Base-by-base conservation (phyloP, 768 basidiomycete species). In the Naganishia friedmannii region DNA sequence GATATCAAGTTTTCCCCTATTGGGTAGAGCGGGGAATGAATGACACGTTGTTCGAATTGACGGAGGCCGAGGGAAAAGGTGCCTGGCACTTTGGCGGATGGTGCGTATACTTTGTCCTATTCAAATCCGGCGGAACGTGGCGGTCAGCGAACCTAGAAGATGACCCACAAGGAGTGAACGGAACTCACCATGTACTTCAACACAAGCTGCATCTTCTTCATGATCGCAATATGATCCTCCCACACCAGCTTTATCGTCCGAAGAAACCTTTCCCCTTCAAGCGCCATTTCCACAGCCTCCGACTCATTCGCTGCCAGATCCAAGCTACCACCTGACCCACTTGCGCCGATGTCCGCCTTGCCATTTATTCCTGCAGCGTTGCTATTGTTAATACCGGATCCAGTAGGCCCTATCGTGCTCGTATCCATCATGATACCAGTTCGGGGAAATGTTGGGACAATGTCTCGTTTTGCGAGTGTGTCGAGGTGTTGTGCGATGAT, bases 141-240 rank as follows among this genome's bases (percentile, higher is more conserved):
- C 26, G 6, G 26, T 37, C 17, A 51, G 34, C 34, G 26, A 6
- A 45, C 51, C 17, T 34, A 23, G 42, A 21, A 39, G 28, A 48
- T 0, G 23, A 46, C 26, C 29, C n/a, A 19, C 19, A n/a, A n/a
- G 34, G 39, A 60, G 28, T 15, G 53, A 53, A 12, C 32, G 37
- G 57, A 46, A 82, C 86, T 68, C 75, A 96, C 96, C 93, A 99
- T 96, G 78, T 99, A 99, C 77, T 91, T 92, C 73, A 98, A 84
- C 51, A 99, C 87, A 80, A 93, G 92, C 13, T 89, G 87, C 70
- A 99, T 80, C 79, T 94, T 91, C 31, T 85, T 83, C 91, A 97
- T 91, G 78, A 88, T 92, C 13, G 88, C 87, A 5, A 84, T 88
- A 80, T 99, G 96, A 78, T 97, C 93, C 67, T 94, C 90, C 94